Base-by-base conservation (phyloP, 164 flowering plant genomes). In the Dillenia suffruticosa region DNA sequence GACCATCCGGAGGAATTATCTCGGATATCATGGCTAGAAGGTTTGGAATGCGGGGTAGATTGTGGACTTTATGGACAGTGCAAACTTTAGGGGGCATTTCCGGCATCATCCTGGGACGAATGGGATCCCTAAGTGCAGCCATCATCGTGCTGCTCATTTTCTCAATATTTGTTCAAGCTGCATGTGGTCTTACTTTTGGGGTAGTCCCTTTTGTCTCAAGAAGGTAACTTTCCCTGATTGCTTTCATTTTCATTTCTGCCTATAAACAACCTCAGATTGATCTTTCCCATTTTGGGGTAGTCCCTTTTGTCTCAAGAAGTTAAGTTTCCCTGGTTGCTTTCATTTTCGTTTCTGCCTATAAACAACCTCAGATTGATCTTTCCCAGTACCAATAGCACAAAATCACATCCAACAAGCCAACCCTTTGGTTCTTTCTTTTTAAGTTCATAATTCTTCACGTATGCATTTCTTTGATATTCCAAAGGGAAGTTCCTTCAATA, bases 251-350 rank as follows among this genome's bases (percentile, higher is more conserved):
- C 45, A 32, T 17, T 11, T 16, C 45, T 13, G 46, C 40, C 40
- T 0, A 32, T 32, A 4, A 32, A 32, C 7, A 32, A 32, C 40
- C 40, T 32, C 5, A 32, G 40, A 5, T 32, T 32, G 40, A 32
- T 32, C 40, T 7, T 32, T 32, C 40, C 40, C 40, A 32, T 6
- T 92, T 87, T 55, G 98, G 96, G 0, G 79, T 92, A 0, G 95
- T 88, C 65, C 98, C 98, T 49, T 92, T 92, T 51, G 79, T 92
- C 67, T 92, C 98, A 2, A 62, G 90, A 63, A 89, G 98, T 96
- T 82, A 71, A 57, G 62, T 15, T 16, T 68, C 46, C 6, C 50
- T 6, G 2, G 17, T n/a, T 58, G 9, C 51, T 12, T 65, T n/a
- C 56, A 56, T 22, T 45, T 44, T 16, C 45, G 17, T 17, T 11